Evolutionary conservation across 2,329 filamentous ascomycete genomes (phyloP).

Genomic region (Furcasterigmium sp.): DNA sequence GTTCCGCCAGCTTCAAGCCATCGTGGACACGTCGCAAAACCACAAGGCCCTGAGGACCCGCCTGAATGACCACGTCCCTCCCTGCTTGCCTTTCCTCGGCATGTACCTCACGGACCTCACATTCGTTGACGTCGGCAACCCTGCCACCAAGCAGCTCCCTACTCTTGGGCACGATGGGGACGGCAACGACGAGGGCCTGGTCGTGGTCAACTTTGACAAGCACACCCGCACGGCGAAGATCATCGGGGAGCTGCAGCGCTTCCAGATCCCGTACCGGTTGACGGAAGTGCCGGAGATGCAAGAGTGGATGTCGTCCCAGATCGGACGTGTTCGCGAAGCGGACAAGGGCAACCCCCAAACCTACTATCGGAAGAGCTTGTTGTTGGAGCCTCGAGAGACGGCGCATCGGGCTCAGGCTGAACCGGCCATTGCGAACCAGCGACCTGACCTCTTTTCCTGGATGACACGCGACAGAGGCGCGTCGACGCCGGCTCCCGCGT

Average conservation of each 20-base stretch:
- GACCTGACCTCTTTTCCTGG: slow-evolving; percentile 43
- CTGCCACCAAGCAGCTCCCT: slow-evolving; percentile 72
- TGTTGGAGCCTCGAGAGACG: slow-evolving; percentile 71
- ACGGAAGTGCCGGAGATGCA: slow-evolving; percentile 82
- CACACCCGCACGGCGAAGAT: slow-evolving; percentile 92
- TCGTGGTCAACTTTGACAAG: slow-evolving; percentile 97
- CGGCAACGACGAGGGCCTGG: slow-evolving; percentile 57
- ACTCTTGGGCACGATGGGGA: slow-evolving; percentile 33
- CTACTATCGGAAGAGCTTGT: slow-evolving; percentile 76
- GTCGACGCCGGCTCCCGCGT: slow-evolving; percentile 6
- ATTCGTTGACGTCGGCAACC: slow-evolving; percentile 93
- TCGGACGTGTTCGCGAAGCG: slow-evolving; percentile 65
- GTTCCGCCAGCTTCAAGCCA: slow-evolving; percentile 72
- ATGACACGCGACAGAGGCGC: slow-evolving; percentile 40
- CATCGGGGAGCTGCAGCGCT: slow-evolving; percentile 90
- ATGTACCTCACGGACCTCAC: slow-evolving; percentile 96
- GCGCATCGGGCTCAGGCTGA: slow-evolving; percentile 25
- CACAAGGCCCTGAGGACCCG: slow-evolving; percentile 80
- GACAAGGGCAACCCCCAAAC: slow-evolving; percentile 51
- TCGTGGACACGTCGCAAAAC: slow-evolving; percentile 87
- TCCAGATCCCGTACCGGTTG: slow-evolving; percentile 89
- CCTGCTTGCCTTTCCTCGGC: slow-evolving; percentile 91
- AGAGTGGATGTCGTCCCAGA: slow-evolving; percentile 83
- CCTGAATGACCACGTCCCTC: slow-evolving; percentile 80
- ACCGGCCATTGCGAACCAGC: slow-evolving; percentile 18